Base-by-base conservation (phyloP, 805 yeast genomes). In the Ogataea nakhonphanomensis region DNA sequence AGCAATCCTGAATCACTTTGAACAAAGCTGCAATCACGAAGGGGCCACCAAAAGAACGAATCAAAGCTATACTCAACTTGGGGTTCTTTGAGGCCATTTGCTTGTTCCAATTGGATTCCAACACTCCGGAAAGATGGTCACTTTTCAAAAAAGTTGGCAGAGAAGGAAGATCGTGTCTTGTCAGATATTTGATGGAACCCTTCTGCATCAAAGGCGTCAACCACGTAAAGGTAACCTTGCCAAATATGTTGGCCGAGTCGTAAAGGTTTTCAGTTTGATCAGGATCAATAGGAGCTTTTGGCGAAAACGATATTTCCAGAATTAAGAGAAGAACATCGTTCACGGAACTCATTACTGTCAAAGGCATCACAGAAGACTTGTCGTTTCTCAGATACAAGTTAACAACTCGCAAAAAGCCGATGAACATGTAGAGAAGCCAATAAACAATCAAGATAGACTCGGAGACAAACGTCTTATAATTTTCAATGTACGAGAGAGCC, bases 11-110 rank as follows among this genome's bases (percentile, higher is more conserved):
- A 26, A 74, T 46, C 2, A 72, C 70, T 55, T 88, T 88, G 68
- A 82, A 88, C 5, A 73, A 39, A 37, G 88, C 95, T 8, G 89
- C 95, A 24, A 79, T 41, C 2, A 78, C 25, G 51, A 84, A 84
- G n/a, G 78, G 79, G 1, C 62, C 60, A 25, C 96, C 96, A 65
- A 86, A 90, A 1, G 95, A 78, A 45, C 66, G 66, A n/a, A 73
- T 51, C 21, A 93, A 50, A 0, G 95, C 87, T 30, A 33, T 25
- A 11, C 44, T 26, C 26, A 65, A 48, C 8, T 66, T 61, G 8
- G 68, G 69, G 2, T 41, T 45, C 12, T 50, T 51, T 50, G 60
- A 46, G 52, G 49, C 21, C 42, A 68, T 50, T 58, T 87, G 83
- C 7, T 54, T 44, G 12, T 68, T 64, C 96, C 97, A 91, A 41